Evolutionary conservation across 768 basidiomycete genomes (phyloP), one percentile per base, ranked within the genome.

Genomic region (Hypholoma fasciculare): DNA sequence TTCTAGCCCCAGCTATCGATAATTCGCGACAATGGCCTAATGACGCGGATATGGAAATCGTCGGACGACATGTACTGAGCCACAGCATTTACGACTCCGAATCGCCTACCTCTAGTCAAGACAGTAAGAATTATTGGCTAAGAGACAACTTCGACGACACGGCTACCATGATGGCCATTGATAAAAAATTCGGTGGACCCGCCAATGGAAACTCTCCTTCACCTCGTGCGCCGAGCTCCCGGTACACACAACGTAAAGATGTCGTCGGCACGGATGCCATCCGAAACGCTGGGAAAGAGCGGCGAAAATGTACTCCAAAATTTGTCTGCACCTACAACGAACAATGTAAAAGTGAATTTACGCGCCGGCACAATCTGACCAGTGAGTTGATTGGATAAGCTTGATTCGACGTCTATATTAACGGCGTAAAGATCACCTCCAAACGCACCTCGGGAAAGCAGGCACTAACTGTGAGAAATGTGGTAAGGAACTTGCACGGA

Each of bases 241-340:
- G 51, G 12, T 39, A 56, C 17, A 26, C 13, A 6, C 49, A 51
- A 39, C n/a, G 30, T 17, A 36, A 42, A 14, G 34, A 30, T 1
- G 36, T 52, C 11, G 57, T 50, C 30, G 56, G 53, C 17, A 57
- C 40, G 9, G 49, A 42, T 16, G 59, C 38, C 13, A 64, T 23
- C 17, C 34, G 53, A 19, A 49, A 53, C 3, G 54, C 54, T 20
- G 49, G 44, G 26, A 43, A 47, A 39, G 49, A 43, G 26, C 40
- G 54, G 26, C 39, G 57, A 49, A 49, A 20, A 27, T 13, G 43
- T 1, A n/a, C 17, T 3, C 27, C 54, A 14, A 54, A 11, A 17
- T 48, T 47, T 54, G 12, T 14, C 14, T 54, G 54, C 54, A 14
- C 20, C 12, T 49, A 34, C 27, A 30, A 16, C 7, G 19, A 38